These are phyloP conservation scores for Theobroma grandiflorum DNA, from an alignment of 441 rosid genomes.

Conservation along the genomic window DNA sequence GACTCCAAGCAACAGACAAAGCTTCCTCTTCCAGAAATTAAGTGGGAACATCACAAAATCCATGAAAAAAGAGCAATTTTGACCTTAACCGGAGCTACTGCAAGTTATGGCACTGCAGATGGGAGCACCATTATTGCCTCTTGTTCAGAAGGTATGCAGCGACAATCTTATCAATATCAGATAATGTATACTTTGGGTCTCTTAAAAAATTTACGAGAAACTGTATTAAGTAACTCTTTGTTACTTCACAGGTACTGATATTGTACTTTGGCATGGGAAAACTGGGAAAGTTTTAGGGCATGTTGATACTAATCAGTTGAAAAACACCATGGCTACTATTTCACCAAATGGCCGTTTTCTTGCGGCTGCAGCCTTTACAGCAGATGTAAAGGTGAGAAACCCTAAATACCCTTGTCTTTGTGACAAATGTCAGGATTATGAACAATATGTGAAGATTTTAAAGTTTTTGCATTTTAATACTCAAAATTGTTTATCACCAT, in stretches of 20 bases:
- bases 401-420: background rate
- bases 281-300: conserved; percentile 72
- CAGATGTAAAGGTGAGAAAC: conserved; percentile 82
- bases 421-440: background rate
- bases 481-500: background rate
- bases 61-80: conserved; percentile 71
- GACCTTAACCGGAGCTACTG: conserved; percentile 71
- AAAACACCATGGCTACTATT: conserved; percentile 86
- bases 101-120: conserved; percentile 89
- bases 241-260: conserved; percentile 77
- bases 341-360: conserved; percentile 98
- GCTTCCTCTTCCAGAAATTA: conserved; percentile 86
- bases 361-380: conserved; percentile 99
- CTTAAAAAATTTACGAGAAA: background rate
- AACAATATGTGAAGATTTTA: background rate
- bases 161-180: background rate
- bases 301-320: conserved; percentile 91
- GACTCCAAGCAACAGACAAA: conserved; percentile 73
- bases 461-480: background rate
- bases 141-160: conserved; percentile 85
- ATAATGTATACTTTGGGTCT: background rate
- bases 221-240: conserved; percentile 4
- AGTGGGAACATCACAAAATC: conserved; percentile 86
- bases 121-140: conserved; percentile 87
- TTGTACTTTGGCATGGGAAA: conserved; percentile 93